Base-by-base conservation (phyloP, 768 basidiomycete species). In the Scleroderma bovista region DNA sequence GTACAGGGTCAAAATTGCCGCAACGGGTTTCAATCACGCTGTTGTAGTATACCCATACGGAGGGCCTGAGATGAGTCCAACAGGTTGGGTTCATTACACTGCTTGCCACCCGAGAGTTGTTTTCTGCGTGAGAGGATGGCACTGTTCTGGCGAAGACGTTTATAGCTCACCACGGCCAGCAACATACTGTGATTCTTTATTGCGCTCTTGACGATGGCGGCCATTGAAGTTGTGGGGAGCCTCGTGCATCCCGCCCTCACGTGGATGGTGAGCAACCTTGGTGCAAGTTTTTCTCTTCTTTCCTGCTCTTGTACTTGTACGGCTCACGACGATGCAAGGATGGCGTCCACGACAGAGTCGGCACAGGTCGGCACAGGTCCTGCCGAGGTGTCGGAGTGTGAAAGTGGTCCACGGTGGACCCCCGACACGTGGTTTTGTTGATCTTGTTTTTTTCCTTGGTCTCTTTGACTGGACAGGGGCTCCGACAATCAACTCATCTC, bases 401-500 rank as follows among this genome's bases (percentile, higher is more conserved):
- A n/a, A 44, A 33, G 2, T 16, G 50, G 65, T 62, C 60, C 65
- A 55, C 49, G 62, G 48, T 57, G 58, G 64, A 62, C 65, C 8
- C 13, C 20, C 12, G 29, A 49, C 64, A 67, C 65, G 64, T 66
- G 64, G 44, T 50, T 53, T 46, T 61, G 43, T 63, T 66, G 63
- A 66, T 65, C 60, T 65, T 43, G 41, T 43, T 48, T 60, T 62
- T 65, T 65, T 65, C 9, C 9, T 66, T 67, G 64, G 65, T 62
- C 60, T 50, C 56, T 59, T 65, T 58, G 62, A 53, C 51, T 65
- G 60, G 64, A 67, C 64, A 66, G 64, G 64, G 64, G 64, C 64
- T 66, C 63, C 60, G 65, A 67, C 64, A 67, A 67, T 67, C 65
- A 53, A 67, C 64, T 47, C 60, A 63, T 58, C 59, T 46, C 50